Base-by-base conservation (phyloP, 1,139 yeast species). In the Hyphopichia wangnamkhiaoensis region DNA sequence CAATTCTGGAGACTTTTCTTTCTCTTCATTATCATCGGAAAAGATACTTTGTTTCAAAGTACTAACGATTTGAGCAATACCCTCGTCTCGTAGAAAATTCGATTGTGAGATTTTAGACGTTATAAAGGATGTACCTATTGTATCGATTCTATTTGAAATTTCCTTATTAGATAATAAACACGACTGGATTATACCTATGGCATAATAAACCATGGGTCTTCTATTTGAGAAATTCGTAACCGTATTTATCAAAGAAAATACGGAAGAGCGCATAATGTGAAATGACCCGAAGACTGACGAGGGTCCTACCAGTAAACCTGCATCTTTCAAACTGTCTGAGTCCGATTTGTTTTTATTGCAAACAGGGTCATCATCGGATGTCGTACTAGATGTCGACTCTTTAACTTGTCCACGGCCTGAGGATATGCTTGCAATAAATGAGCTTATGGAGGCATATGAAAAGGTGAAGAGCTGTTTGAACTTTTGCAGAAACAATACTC, bases 211-310 rank as follows among this genome's bases (percentile, higher is more conserved):
- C 7, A 66, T 38, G 3, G 74, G 73, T 37, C 58, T 63, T 27
- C 68, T 45, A 12, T 35, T 17, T n/a, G 63, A 53, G 23, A 68
- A 48, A 20, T 56, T 55, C 3, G 62, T 53, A 15, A 68, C 21
- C 1, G 66, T 61, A 41, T 66, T 50, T 5, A 61, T 1, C 17
- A 71, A 49, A n/a, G 43, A 37, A 39, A 68, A 56, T 5, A 66
- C 29, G 1, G 64, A 52, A 12, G 54, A 48, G 24, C 46, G 38
- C 19, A 52, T 39, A 10, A 52, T 40, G 27, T 37, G 35, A 5
- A 13, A 8, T 7, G 34, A 19, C 7, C 10, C 24, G 10, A 21
- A 21, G 9, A 21, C 9, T 21, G 24, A 10, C 24, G 7, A 10
- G 24, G 24, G 24, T 7, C 10, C 24, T 21, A 21, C 9, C 10